Base-by-base conservation (phyloP, 2,329 filamentous ascomycete genomes). In the Periconia digitata region DNA sequence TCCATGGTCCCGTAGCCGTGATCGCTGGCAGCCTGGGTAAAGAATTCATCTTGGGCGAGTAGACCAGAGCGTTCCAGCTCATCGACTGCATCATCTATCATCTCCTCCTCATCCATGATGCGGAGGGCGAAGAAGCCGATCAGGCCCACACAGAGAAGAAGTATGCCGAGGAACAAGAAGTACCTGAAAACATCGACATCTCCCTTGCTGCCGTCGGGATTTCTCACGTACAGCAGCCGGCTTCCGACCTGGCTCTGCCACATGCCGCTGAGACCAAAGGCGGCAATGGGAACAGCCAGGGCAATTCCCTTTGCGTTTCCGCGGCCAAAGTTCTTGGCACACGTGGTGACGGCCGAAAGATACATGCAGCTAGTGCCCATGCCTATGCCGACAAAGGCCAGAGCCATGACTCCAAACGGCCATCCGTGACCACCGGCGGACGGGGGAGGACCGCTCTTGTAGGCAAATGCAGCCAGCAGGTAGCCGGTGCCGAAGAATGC, bases 241-340 rank as follows among this genome's bases (percentile, higher is more conserved):
- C 85, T 92, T 23, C 87, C 92, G 20, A 95, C 75, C 74, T 97
- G 92, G 62, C 90, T 95, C 73, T 94, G 81, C 89, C 94, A 95
- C 87, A 99, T 92, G 40, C 92, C 91, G 65, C 92, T 96, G 47
- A 99, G 72, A 0, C 94, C 94, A 68, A 96, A 96, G 6, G 89
- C 87, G 0, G 94, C 90, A 68, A 97, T 96, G 1, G 94, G 94
- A 50, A 90, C 80, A 1, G 92, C 92, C 46, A 99, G 79, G 51
- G 95, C 92, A 43, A 99, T 75, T 0, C 94, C 94, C 62, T 92
- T 87, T 64, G 95, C 86, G 64, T 86, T 89, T 3, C 91, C 90
- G 51, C 87, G 85, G 41, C 92, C 92, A 73, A 97, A 99, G 74
- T 97, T 99, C 83, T 99, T 99, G 29, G 94, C 94, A 66, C 91